Base-by-base conservation (phyloP, 75 land plant genomes). In the Cunninghamia lanceolata region DNA sequence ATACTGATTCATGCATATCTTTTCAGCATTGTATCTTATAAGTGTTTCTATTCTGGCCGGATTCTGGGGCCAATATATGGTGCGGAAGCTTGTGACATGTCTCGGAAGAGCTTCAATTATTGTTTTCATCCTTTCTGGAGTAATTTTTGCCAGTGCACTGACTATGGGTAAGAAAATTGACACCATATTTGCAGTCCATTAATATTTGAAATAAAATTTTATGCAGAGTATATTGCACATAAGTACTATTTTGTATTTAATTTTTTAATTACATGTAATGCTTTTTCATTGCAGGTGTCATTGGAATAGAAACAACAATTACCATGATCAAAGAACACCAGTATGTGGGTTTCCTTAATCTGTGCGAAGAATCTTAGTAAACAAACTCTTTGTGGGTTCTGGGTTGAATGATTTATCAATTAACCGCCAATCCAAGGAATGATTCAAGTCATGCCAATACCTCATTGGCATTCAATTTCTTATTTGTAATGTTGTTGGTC, bases 11-110 rank as follows among this genome's bases (percentile, higher is more conserved):
- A 34, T 34, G 0, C n/a, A 25, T 46, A 68, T 83, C 42, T 83
- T 81, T 87, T 90, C 95, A 95, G 98, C 97, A 79, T 74, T 95
- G 28, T 96, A 94, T 79, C 92, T 96, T n/a, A 92, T 87, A 14
- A 19, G 90, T 19, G 87, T 96, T 9, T 92, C 95, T 2, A 76
- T 92, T 9, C 15, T 96, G 45, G 98, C 95, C 66, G 97, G 97
- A 34, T 93, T 96, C 80, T 93, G 91, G 89, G 98, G 98, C 8
- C 98, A 95, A 68, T 92, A 21, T 77, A 85, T 92, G 39, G 83
- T 95, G 3, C 89, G 94, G 63, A 93, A 89, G 68, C 56, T 93
- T 2, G 87, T 96, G 13, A 83, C 88, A 34, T 9, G 90, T 39
- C 86, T 94, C 0, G 91, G 86, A 70, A 93, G 96, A 84, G 93